Evolutionary conservation across 2,329 filamentous ascomycete species (phyloP), one percentile per base, ranked within the genome.

Genomic region (Gyromitra esculenta): DNA sequence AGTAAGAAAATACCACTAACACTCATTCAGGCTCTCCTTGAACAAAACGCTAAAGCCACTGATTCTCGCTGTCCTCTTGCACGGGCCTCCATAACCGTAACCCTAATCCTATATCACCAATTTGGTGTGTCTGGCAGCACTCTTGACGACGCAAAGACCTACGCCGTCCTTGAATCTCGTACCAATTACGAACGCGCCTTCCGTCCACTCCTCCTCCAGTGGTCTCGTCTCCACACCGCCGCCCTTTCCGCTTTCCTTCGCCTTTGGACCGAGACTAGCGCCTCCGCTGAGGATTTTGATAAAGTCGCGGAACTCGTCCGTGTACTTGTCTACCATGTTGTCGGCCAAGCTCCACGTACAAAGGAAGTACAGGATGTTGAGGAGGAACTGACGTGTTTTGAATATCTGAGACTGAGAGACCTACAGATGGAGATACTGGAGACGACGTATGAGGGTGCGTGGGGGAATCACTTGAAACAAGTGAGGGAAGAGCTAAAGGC

Each of bases 371-470:
- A 91, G 60, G 93, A 97, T 80, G 89, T 97, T 0, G 95, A 98
- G 83, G 94, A 97, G 79, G 94, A 97, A 77, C 87, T 99, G 75
- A 87, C 89, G 5, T 92, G 94, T 80, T 95, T 93, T 82, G 94
- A 97, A 79, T 91, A 94, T 80, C 86, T 87, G 57, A 89, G 90
- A 50, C 86, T 98, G 70, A 89, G 96, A 66, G 90, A 94, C 81
- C 86, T 97, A 70, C 96, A 99, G 84, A 97, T 98, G 94, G 92
- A 96, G 80, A 87, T 97, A 9, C 86, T 98, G 3, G 93, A 97
- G 82, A 86, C 96, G 79, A 92, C 93, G 0, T 98, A 98, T 82
- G 95, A 98, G 83, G 93, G 96, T 82, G 92, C 92, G 63, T 99
- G 96, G 96, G 94, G 94, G 11, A 89, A 92, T 78, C 94, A 98